Base-by-base conservation (phyloP, 148 eudicot species). In the Camellia japonica region DNA sequence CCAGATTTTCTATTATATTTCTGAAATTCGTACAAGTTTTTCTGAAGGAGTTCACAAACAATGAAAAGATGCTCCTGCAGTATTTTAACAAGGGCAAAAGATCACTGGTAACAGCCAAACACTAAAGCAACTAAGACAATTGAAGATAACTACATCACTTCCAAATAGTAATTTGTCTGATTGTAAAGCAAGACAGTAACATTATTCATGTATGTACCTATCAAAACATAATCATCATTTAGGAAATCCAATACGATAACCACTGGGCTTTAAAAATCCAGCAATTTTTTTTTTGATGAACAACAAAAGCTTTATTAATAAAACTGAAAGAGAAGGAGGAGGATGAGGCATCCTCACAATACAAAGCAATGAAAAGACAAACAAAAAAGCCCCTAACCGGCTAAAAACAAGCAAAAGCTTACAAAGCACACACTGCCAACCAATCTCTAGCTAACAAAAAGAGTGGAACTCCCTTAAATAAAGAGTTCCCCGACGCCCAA, bases 21-120 rank as follows among this genome's bases (percentile, higher is more conserved):
- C 82, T 95, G 98, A 80, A 93, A 95, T 77, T 93, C 97, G 70
- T 93, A 95, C 78, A 95, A 92, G 84, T 95, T 95, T 79, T 97
- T 96, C 68, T 89, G 89, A 12, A 95, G 90, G 70, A 95, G 97
- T 84, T 95, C 98, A 74, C 93, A 88, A 18, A 92, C 98, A 71
- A 95, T 95, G 86, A 93, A 93, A 52, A 95, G 91, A 79, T 95
- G 98, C 82, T 95, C 98, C 97, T 93, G 92, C 73, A 58, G 62
- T 44, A 30, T 73, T 72, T 58, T 4, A 61, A 74, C n/a, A 8
- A 13, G 60, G 6, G 44, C 19, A 74, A 43, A 11, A 47, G n/a
- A 73, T 56, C 16, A 43, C 0, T 42, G 6, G 19, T 63, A 74
- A 52, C 43, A 10, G 23, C 20, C 19, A 67, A 58, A 44, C 18